A percentile compares a stretch with the other conserved stretches of the same genome.
Evolutionary conservation across 2,329 filamentous ascomycete genomes (phyloP).

Genomic region (Ophiostoma sp.): DNA sequence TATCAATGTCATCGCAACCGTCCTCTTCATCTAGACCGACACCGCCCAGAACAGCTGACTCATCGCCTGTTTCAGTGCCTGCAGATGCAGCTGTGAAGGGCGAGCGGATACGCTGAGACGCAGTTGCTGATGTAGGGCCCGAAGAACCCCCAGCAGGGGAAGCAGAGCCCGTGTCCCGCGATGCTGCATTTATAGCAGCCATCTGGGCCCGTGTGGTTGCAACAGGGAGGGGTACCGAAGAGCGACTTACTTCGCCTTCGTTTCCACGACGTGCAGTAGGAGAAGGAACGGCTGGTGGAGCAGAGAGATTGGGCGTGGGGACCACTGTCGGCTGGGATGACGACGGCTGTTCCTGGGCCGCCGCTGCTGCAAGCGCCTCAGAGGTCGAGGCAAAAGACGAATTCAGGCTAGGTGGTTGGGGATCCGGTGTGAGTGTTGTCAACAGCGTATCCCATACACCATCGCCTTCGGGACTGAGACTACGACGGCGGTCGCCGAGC

Average conservation of each 20-base stretch:
- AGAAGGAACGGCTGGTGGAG: slow-evolving; percentile 18
- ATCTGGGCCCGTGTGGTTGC: neutral
- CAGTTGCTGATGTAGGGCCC: slow-evolving; percentile 20
- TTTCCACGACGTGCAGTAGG: neutral
- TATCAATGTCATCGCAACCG: slow-evolving; percentile 38
- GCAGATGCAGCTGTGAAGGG: slow-evolving; percentile 23
- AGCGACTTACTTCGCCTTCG: neutral
- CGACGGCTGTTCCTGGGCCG: slow-evolving; percentile 10
- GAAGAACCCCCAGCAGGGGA: slow-evolving; percentile 12
- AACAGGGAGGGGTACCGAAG: neutral
- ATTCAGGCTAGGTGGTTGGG: slow-evolving; percentile 69
- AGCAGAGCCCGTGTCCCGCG: neutral
- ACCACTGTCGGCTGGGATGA: slow-evolving; percentile 19
- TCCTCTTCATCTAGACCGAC: neutral
- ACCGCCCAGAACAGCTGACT: slow-evolving; percentile 20
- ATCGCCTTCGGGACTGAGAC: slow-evolving; percentile 65
- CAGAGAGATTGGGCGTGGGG: slow-evolving; percentile 8
- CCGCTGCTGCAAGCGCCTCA: slow-evolving; percentile 39
- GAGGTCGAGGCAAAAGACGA: slow-evolving; percentile 76
- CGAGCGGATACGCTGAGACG: slow-evolving; percentile 23
- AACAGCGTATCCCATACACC: slow-evolving; percentile 74
- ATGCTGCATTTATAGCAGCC: neutral
- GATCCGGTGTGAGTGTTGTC: slow-evolving; percentile 74
- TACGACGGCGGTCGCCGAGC: slow-evolving; percentile 77
- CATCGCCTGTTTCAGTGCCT: slow-evolving; percentile 21